Evolutionary conservation across 257 asterid genomes (phyloP).

Genomic region (Scutellaria galericulata): DNA sequence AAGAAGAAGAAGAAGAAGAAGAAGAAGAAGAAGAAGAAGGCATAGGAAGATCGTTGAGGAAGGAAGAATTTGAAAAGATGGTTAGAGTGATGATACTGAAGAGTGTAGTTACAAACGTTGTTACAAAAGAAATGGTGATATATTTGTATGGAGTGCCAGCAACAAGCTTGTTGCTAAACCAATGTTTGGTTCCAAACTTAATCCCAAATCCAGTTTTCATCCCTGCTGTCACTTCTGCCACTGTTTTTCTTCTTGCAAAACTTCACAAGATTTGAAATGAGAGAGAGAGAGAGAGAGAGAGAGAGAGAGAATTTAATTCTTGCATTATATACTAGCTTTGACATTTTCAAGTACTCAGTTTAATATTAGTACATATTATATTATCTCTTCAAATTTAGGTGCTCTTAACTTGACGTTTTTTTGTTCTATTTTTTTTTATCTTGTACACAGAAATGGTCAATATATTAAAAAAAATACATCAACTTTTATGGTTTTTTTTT

Average conservation of each 20-base stretch:
- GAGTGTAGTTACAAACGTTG: conserved; percentile 55
- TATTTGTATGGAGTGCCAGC: conserved; percentile 59
- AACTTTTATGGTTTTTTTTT: too few relatives aligned
- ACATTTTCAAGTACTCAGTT: conserved; percentile 8
- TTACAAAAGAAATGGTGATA: conserved; percentile 54
- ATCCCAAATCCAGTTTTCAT: conserved; percentile 60
- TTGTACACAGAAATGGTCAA: background rate
- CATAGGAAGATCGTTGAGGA: conserved; percentile 41
- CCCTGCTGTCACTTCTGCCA: conserved; percentile 66
- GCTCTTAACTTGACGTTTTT: background rate
- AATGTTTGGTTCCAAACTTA: conserved; percentile 45
- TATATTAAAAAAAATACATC: too few relatives aligned
- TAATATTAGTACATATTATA: background rate
- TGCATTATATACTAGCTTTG: background rate
- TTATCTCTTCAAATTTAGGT: background rate
- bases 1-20: too few relatives aligned
- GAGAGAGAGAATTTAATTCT: background rate
- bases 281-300: background rate
- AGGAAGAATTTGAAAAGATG: conserved; percentile 53
- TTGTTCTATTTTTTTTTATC: background rate
- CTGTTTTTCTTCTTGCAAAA: conserved; percentile 64
- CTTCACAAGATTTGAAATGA: conserved; percentile 52
- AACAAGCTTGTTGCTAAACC: conserved; percentile 51
- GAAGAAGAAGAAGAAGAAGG: conserved; percentile 45
- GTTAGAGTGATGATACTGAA: conserved; percentile 48